A percentile compares a stretch with the other conserved stretches of the same genome.
phyloP scores from a whole-genome alignment of 495 filamentous ascomycete genomes.

The Podospora bellae-mahoneyi region DNA sequence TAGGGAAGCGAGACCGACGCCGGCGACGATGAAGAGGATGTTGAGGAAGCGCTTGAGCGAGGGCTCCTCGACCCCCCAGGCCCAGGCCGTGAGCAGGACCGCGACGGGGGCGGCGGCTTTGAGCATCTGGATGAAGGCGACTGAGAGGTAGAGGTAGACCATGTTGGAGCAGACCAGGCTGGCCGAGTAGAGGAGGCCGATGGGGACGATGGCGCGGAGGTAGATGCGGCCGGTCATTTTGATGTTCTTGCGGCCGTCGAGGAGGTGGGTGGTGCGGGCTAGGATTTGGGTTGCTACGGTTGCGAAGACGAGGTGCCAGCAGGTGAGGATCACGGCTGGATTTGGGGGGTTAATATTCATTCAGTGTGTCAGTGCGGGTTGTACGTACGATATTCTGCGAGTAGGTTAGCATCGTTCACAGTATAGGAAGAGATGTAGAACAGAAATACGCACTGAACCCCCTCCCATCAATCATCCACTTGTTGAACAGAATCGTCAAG shows the following conservation, averaged over 20 bases:
- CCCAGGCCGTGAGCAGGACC: slow-evolving; percentile 64
- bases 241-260: slow-evolving; percentile 64
- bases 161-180: slow-evolving; percentile 71
- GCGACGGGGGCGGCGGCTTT: slow-evolving; percentile 71
- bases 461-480: slow-evolving; percentile 73
- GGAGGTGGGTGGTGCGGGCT: slow-evolving; percentile 61
- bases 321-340: slow-evolving; percentile 58
- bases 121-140: slow-evolving; percentile 81
- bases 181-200: slow-evolving; percentile 68
- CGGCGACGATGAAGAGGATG: slow-evolving; percentile 69
- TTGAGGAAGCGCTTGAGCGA: slow-evolving; percentile 61
- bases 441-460: slow-evolving; percentile 67
- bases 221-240: slow-evolving; percentile 68
- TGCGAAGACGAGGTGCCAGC: slow-evolving; percentile 74
- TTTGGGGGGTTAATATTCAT: slow-evolving; percentile 12
- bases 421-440: not conserved
- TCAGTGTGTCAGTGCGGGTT: not conserved
- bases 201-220: slow-evolving; percentile 68
- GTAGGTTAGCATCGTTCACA: slow-evolving; percentile 19
- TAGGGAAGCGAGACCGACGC: slow-evolving; percentile 67
- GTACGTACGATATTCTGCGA: slow-evolving; percentile 33
- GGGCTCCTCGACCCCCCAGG: slow-evolving; percentile 58
- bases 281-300: slow-evolving; percentile 71
- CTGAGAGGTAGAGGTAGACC: slow-evolving; percentile 70
- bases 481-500: slow-evolving; percentile 90